Evolutionary conservation across 1,284 basidiomycete species (phyloP).

Genomic region (Clitocybe nebularis): DNA sequence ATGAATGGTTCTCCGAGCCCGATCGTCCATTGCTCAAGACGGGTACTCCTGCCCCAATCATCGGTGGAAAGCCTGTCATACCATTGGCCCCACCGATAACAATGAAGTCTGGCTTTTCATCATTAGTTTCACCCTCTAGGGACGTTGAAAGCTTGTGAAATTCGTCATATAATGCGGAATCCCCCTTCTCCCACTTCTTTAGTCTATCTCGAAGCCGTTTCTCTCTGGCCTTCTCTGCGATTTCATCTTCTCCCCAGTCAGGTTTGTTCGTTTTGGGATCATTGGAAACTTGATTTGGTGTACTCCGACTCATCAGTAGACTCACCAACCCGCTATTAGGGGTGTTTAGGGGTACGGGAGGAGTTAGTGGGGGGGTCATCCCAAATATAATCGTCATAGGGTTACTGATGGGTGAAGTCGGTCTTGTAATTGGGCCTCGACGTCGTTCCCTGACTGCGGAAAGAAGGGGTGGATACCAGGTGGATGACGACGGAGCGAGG

Average conservation of each 20-base stretch:
- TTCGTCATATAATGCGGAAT: slow-evolving; percentile 52
- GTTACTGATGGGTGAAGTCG: slow-evolving; percentile 53
- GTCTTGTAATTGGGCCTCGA: slow-evolving; percentile 52
- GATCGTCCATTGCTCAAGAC: slow-evolving; percentile 15
- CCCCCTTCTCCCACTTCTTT: slow-evolving; percentile 65
- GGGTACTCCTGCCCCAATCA: slow-evolving; percentile 17
- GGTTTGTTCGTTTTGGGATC: slow-evolving; percentile 26
- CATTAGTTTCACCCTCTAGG: slow-evolving; percentile 33
- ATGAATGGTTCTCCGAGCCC: slow-evolving; percentile 28
- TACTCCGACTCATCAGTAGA: slow-evolving; percentile 35
- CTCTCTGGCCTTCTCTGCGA: slow-evolving; percentile 63
- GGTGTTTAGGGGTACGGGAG: slow-evolving; percentile 31
- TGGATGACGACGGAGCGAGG: slow-evolving; percentile 65
- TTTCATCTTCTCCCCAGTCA: slow-evolving; percentile 64
- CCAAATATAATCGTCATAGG: slow-evolving; percentile 83
- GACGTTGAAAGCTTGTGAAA: slow-evolving; percentile 47
- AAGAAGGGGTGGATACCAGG: slow-evolving; percentile 79
- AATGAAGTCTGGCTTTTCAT: slow-evolving; percentile 44
- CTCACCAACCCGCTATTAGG: slow-evolving; percentile 37
- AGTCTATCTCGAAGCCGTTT: slow-evolving; percentile 63
- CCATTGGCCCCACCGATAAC: slow-evolving; percentile 40
- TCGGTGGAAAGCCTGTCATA: slow-evolving; percentile 24
- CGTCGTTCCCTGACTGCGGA: slow-evolving; percentile 72
- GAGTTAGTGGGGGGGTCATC: slow-evolving; percentile 68
- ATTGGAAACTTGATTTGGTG: slow-evolving; percentile 21